These are phyloP conservation scores for Piromyces finnis DNA, from an alignment of 192 early-diverging fungal genomes.

Conservation along the genomic window DNA sequence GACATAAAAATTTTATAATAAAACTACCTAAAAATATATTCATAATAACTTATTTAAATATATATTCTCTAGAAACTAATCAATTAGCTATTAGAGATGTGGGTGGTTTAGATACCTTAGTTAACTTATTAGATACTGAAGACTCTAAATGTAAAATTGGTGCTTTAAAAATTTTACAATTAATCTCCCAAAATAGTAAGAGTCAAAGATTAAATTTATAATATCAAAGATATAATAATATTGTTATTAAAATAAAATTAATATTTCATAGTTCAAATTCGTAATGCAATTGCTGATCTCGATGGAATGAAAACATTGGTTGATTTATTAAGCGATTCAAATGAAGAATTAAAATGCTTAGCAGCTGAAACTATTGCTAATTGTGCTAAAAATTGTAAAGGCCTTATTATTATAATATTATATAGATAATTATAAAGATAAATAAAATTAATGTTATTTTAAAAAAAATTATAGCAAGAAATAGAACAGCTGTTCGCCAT, in stretches of 20 bases:
- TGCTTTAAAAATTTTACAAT: conserved; percentile 34
- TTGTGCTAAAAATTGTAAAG: conserved; percentile 42
- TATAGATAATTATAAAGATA: neutral
- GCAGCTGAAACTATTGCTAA: conserved; percentile 45
- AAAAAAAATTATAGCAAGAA: conserved; percentile 12
- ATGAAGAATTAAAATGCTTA: conserved; percentile 39
- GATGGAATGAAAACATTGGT: conserved; percentile 43
- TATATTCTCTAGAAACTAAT: conserved; percentile 21
- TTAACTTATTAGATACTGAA: conserved; percentile 44
- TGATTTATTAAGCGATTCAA: conserved; percentile 28
- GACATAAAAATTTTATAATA: too few relatives aligned
- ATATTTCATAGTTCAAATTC: conserved; percentile 18
- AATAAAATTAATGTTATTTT: neutral
- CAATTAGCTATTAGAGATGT: conserved; percentile 44
- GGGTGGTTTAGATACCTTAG: conserved; percentile 37
- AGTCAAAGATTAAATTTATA: too few relatives aligned
- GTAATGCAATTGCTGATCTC: conserved; percentile 32
- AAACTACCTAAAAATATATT: too few relatives aligned
- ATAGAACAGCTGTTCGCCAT: conserved; percentile 27
- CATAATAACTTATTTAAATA: too few relatives aligned
- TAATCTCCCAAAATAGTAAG: conserved; percentile 35
- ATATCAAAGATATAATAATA: too few relatives aligned
- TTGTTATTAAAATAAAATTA: neutral
- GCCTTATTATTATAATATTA: too few relatives aligned
- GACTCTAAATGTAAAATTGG: conserved; percentile 45